Conservation (phyloP, 2,329 filamentous ascomycete species). For the Aspergillus sp. region DNA sequence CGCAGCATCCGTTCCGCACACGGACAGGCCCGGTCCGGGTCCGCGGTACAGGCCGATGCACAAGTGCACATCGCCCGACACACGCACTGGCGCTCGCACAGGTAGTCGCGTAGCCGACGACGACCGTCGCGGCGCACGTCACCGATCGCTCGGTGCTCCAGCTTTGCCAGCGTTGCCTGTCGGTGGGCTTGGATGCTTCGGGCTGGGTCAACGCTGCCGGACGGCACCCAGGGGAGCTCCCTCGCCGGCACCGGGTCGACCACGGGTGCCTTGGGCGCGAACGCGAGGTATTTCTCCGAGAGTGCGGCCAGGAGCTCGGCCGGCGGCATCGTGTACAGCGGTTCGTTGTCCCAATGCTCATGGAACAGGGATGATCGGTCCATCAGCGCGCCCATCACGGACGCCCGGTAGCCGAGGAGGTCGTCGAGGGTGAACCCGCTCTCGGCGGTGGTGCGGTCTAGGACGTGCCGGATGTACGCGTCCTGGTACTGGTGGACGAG, state of each 20-base stretch:
- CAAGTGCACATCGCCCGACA: conserved; percentile 35
- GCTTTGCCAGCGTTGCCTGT: conserved; percentile 31
- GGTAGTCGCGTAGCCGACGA: conserved; percentile 24
- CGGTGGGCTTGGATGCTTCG: conserved; percentile 31
- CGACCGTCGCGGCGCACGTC: conserved; percentile 29
- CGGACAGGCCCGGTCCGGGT: conserved; percentile 31
- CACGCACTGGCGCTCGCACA: conserved; percentile 35
- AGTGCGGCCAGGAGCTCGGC: conserved; percentile 27
- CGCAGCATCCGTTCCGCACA: conserved; percentile 36
- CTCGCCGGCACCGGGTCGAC: conserved; percentile 13
- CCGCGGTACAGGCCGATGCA: conserved; percentile 31
- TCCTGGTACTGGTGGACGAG: conserved; percentile 30
- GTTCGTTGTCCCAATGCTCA: conserved; percentile 30
- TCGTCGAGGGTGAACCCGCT: conserved; percentile 21
- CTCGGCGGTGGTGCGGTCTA: conserved; percentile 14
- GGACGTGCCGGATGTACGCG: conserved; percentile 24
- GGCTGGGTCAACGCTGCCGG: conserved; percentile 18
- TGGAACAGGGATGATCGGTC: conserved; percentile 23
- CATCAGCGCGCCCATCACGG: conserved; percentile 22
- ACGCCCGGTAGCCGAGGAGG: conserved; percentile 28
- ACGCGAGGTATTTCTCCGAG: conserved; percentile 37
- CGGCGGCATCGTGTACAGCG: conserved; percentile 30
- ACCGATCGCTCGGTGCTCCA: conserved; percentile 35
- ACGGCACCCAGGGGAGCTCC: conserved; percentile 25
- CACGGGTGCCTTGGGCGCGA: conserved; percentile 17